These are phyloP conservation scores for Didymella sp. DNA, from an alignment of 2,329 filamentous ascomycete genomes.

Conservation along the genomic window DNA sequence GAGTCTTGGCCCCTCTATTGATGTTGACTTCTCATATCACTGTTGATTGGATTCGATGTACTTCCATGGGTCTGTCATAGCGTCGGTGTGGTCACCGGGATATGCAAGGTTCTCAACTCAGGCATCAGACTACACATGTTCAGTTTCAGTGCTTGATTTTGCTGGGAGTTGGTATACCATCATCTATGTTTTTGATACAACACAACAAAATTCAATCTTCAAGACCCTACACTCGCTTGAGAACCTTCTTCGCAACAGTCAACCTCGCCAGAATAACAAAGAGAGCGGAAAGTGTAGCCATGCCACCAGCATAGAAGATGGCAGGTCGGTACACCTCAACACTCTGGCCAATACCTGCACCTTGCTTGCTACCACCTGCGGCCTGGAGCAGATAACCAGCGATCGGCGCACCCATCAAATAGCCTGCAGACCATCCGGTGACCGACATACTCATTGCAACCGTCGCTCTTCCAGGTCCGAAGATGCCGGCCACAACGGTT, in stretches of 20 bases:
- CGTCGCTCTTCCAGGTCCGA: conserved; percentile 34
- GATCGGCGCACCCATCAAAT: conserved; percentile 39
- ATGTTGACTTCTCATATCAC: not conserved
- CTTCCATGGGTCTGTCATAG: not conserved
- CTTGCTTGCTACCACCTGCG: conserved; percentile 27
- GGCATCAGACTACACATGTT: accelerated
- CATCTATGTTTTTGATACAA: not conserved
- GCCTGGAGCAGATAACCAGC: conserved; percentile 38
- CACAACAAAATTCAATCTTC: not conserved
- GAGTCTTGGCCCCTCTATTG: not conserved
- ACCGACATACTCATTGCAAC: conserved; percentile 40
- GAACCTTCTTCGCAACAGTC: conserved; percentile 10
- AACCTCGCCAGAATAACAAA: conserved; percentile 11
- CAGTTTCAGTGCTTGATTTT: not conserved
- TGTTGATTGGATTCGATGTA: not conserved
- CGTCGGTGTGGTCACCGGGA: not conserved
- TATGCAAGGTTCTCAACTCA: not conserved
- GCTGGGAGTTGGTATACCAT: not conserved
- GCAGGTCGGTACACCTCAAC: conserved; percentile 35
- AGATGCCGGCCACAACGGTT: conserved; percentile 36
- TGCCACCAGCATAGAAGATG: conserved; percentile 40
- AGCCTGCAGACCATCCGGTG: conserved; percentile 36
- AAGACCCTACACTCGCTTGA: not conserved
- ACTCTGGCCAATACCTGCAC: conserved; percentile 14
- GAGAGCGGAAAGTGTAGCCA: conserved; percentile 15